Evolutionary conservation across 2,329 filamentous ascomycete species (phyloP).

Genomic region (Trichoderma sp.): DNA sequence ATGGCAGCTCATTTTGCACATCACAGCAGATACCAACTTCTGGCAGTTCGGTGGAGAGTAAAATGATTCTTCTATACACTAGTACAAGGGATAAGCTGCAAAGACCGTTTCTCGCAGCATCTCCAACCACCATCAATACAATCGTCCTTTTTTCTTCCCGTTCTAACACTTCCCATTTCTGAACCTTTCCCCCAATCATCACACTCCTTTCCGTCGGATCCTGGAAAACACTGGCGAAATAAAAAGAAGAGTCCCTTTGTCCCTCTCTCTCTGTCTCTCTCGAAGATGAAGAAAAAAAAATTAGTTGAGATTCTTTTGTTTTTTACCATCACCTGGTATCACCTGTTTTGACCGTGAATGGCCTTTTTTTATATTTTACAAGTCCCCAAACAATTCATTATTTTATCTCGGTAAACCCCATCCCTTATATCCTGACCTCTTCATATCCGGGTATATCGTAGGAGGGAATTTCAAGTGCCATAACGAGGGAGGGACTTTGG

Average conservation of each 20-base stretch:
- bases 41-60: constrained; percentile 10
- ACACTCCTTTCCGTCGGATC: neutral
- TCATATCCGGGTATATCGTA: constrained; percentile 13
- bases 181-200: neutral
- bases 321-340: neutral
- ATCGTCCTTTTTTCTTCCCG: neutral
- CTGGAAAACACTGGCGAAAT: constrained; percentile 2
- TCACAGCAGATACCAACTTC: neutral
- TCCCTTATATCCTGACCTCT: neutral
- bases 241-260: neutral
- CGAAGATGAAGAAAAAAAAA: neutral
- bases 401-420: neutral
- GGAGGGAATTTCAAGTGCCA: neutral
- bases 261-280: neutral
- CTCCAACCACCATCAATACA: constrained; percentile 19
- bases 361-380: neutral
- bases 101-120: neutral
- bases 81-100: constrained; percentile 31
- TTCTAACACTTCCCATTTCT: neutral
- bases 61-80: constrained; percentile 40
- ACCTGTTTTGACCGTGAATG: neutral
- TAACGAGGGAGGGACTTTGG: constrained; percentile 6
- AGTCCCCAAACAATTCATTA: neutral
- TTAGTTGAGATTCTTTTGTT: neutral
- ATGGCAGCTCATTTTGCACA: neutral